phyloP scores from a whole-genome alignment of 2,329 filamentous ascomycete species.

The Rasamsonia emersonii region DNA sequence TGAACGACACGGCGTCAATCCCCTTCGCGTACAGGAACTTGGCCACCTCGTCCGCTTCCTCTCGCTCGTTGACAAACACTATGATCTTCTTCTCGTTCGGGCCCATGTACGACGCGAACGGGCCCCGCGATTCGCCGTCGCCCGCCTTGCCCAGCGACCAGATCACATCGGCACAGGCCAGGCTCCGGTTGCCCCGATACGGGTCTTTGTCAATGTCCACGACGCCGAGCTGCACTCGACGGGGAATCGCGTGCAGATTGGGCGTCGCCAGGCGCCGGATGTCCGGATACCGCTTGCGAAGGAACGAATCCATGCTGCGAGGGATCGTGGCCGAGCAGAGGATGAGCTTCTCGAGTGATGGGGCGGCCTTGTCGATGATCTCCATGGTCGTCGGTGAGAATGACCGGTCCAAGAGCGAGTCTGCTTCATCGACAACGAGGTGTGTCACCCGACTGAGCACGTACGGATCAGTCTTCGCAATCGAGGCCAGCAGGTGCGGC shows the following conservation, averaged over 20 bases:
- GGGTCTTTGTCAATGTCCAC: conserved; percentile 88
- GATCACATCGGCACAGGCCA: conserved; percentile 91
- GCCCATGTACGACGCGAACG: conserved; percentile 24
- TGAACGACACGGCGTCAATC: conserved; percentile 77
- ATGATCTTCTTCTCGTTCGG: conserved; percentile 74
- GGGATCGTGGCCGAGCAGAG: conserved; percentile 97
- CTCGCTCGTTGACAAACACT: conserved; percentile 94
- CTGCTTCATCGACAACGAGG: conserved; percentile 87
- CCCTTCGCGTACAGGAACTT: conserved; percentile 74
- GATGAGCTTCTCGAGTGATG: conserved; percentile 76
- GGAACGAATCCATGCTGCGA: conserved; percentile 72
- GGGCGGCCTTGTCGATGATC: conserved; percentile 72
- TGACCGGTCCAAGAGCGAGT: conserved; percentile 88
- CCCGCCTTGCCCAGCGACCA: conserved; percentile 84
- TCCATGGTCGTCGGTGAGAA: conserved; percentile 75
- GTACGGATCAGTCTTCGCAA: conserved; percentile 82
- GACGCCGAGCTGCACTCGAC: conserved; percentile 86
- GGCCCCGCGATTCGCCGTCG: conserved; percentile 29
- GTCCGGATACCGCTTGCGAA: conserved; percentile 73
- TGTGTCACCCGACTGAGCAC: conserved; percentile 86
- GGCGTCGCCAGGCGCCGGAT: conserved; percentile 84
- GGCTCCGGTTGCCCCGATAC: conserved; percentile 82
- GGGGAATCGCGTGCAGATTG: conserved; percentile 90
- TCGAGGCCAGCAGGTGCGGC: conserved; percentile 79
- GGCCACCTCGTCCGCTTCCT: conserved; percentile 74